Evolutionary conservation across 257 asterid genomes (phyloP), one percentile per base, ranked within the genome.

Genomic region (Nicotiana knightiana): DNA sequence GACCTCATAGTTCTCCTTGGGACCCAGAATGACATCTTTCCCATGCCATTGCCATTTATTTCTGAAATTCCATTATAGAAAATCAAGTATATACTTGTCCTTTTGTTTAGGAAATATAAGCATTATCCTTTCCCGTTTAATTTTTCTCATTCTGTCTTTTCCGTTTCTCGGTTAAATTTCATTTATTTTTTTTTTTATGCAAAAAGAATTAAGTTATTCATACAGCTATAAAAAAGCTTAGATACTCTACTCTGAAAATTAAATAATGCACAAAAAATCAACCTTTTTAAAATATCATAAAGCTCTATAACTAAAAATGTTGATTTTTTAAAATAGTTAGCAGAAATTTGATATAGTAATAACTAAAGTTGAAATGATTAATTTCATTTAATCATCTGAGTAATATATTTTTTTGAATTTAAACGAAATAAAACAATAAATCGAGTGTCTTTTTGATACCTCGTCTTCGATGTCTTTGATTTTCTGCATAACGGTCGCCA

Each of bases 391-490:
- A 67, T 35, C 16, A 67, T 67, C 76, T 68, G 77, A 37, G 55
- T 37, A 67, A 37, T 67, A 4, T 55, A 4, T 16, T 57, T 43
- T 11, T n/a, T 2, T 9, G 18, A 4, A 43, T n/a, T 5, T 70
- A 9, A 0, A 11, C 7, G 37, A 70, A 43, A 11, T 3, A 11
- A n/a, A 21, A 10, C 17, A 70, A 43, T 70, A 70, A 70, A 70
- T n/a, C 4, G 17, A 0, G 32, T 62, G 13, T 28, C 5, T 35
- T n/a, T 35, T 1, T 2, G 43, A 79, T 65, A 96, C 99, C 99
- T 96, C 99, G 89, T 96, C 98, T 90, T 96, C 99, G 91, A 96
- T 93, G 79, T 96, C 99, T 87, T 94, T 96, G 89, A 96, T 96
- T 88, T 96, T 96, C 93, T 94, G 99, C 99, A 94, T 96, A 30